These are phyloP conservation scores for Agrocybe pediades DNA, from an alignment of 768 basidiomycete species.

Conservation along the genomic window DNA sequence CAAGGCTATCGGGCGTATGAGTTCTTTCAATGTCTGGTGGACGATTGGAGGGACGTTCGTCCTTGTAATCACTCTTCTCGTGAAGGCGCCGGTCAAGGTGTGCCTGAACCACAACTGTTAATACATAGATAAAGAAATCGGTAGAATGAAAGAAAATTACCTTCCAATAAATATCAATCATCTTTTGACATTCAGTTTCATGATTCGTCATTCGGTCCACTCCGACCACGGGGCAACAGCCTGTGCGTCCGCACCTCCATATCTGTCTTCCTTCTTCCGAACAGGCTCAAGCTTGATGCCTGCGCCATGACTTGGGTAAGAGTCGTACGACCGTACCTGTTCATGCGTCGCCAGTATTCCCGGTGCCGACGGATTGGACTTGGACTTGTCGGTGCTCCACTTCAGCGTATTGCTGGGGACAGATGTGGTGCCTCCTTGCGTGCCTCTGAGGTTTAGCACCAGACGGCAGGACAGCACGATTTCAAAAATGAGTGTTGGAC, in stretches of 20 bases:
- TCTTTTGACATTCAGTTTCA: no score
- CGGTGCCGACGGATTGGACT: neutral
- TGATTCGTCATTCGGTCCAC: neutral
- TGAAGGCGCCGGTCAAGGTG: conserved; percentile 56
- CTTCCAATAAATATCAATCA: no score
- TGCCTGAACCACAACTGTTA: no score
- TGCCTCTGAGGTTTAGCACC: conserved; percentile 22
- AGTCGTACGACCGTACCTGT: neutral
- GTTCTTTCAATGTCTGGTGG: conserved; percentile 61
- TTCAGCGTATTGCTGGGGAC: neutral
- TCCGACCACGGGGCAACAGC: neutral
- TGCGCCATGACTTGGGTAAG: neutral
- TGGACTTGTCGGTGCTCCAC: neutral
- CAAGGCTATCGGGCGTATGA: conserved; percentile 57
- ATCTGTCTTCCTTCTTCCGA: neutral
- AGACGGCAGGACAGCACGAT: conserved; percentile 27
- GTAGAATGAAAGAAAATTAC: no score
- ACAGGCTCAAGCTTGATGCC: neutral
- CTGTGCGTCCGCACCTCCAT: neutral
- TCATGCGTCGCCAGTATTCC: neutral
- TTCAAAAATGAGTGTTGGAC: conserved; percentile 23
- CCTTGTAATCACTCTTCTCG: conserved; percentile 56
- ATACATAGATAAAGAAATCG: no score
- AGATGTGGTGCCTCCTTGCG: conserved; percentile 3
- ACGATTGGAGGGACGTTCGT: conserved; percentile 59